Evolutionary conservation across 257 asterid species (phyloP).

Genomic region (Fraxinus excelsior): DNA sequence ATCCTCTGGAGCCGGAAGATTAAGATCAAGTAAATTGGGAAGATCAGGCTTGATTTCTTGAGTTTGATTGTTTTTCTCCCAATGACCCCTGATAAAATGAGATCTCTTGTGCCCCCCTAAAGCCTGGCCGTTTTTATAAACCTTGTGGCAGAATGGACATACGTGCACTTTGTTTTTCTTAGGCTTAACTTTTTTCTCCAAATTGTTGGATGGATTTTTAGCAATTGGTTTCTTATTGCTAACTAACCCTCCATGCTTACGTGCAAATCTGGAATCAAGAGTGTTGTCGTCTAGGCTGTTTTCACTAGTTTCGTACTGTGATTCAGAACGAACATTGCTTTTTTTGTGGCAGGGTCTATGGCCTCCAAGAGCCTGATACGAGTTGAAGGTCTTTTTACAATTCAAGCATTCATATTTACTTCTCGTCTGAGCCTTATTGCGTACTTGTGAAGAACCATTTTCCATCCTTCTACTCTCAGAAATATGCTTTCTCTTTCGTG

Average conservation of each 20-base stretch:
- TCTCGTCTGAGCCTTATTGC: constrained; percentile 39
- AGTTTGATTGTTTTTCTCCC: constrained; percentile 34
- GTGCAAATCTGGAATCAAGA: constrained; percentile 28
- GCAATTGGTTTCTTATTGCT: constrained; percentile 18
- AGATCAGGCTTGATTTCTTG: constrained; percentile 42
- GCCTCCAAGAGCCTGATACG: constrained; percentile 95
- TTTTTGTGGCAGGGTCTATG: constrained; percentile 89
- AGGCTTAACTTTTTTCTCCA: constrained; percentile 43
- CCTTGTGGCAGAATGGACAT: constrained; percentile 75
- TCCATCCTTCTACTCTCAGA: constrained; percentile 35
- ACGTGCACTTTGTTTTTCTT: constrained; percentile 61
- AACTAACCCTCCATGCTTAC: constrained; percentile 39
- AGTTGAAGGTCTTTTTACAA: constrained; percentile 78
- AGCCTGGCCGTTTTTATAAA: constrained; percentile 94
- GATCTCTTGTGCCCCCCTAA: constrained; percentile 98
- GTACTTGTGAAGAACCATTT: constrained; percentile 34
- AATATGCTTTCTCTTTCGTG: constrained; percentile 43
- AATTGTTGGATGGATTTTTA: constrained; percentile 27
- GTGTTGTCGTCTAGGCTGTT: constrained; percentile 52
- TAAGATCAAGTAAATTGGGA: constrained; percentile 71
- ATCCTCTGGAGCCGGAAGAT: constrained; percentile 84
- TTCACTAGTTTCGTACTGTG: constrained; percentile 60
- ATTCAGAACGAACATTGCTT: constrained; percentile 37
- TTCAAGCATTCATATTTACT: constrained; percentile 81
- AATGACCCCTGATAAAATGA: constrained; percentile 61